Conservation (phyloP, 176 grass and related monocot genomes). For the Cymbopogon citratus region DNA sequence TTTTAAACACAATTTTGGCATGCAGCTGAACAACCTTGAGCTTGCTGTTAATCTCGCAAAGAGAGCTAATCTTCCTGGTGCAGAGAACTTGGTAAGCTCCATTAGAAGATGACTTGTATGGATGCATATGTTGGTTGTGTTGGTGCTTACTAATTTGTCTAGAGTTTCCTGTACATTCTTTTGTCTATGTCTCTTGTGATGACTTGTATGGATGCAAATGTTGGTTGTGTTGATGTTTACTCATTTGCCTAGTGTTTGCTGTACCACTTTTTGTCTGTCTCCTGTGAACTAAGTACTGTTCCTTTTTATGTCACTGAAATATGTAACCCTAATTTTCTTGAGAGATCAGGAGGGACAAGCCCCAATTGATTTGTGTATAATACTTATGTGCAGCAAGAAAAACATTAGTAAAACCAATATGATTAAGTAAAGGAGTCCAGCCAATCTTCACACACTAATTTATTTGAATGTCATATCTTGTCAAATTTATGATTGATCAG, state of each 20-base stretch:
- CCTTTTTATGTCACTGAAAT: background rate
- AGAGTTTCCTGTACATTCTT: background rate
- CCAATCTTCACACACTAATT: background rate
- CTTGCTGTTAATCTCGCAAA: slow-evolving; percentile 98
- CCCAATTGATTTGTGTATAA: background rate
- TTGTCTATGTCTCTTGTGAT: background rate
- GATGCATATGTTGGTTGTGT: background rate
- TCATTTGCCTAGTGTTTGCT: background rate
- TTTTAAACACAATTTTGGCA: background rate
- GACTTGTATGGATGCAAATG: background rate
- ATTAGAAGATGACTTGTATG: background rate
- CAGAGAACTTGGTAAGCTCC: slow-evolving; percentile 80
- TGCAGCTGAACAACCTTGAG: slow-evolving; percentile 95
- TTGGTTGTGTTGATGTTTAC: background rate
- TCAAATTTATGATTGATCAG: background rate
- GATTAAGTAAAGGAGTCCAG: background rate
- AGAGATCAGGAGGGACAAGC: background rate
- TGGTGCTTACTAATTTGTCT: background rate
- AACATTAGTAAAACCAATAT: background rate
- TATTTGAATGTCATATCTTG: background rate
- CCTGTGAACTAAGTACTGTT: background rate
- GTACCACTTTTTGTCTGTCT: background rate
- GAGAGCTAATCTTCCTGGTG: slow-evolving; percentile 96
- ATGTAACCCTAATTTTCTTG: background rate
- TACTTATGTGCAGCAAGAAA: background rate